Percentiles rank a stretch among this genome's conserved stretches.
phyloP scores from a whole-genome alignment of 805 yeast genomes.

The Metschnikowia noctiluminum region DNA sequence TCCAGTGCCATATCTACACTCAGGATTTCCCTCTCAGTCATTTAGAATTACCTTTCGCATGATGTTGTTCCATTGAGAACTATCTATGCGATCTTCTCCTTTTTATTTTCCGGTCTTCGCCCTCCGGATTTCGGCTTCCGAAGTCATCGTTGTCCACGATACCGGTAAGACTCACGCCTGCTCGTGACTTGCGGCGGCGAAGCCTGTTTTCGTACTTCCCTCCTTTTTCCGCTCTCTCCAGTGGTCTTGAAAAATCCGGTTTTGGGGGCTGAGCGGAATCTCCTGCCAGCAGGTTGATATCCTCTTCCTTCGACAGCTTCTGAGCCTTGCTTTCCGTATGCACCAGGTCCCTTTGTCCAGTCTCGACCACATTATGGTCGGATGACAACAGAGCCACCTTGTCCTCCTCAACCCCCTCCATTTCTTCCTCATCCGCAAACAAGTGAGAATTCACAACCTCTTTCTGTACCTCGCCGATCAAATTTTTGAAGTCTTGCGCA shows the following conservation, averaged over 20 bases:
- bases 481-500: constrained; percentile 26
- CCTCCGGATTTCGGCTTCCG: neutral
- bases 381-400: neutral
- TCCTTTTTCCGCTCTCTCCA: constrained; percentile 7
- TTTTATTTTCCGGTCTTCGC: constrained; percentile 8
- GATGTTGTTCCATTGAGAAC: too few species aligned
- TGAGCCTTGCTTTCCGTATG: neutral
- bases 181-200: constrained; percentile 18
- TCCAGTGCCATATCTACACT: too few species aligned
- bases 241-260: neutral
- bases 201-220: constrained; percentile 19
- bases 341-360: too few species aligned
- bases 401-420: constrained; percentile 10
- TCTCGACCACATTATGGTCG: neutral
- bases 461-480: constrained; percentile 32
- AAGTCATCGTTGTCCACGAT: neutral
- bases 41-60: too few species aligned
- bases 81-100: constrained; percentile 8
- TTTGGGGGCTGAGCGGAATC: neutral
- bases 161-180: constrained; percentile 3
- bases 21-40: neutral
- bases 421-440: constrained; percentile 40
- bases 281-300: neutral
- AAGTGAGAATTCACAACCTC: constrained; percentile 34
- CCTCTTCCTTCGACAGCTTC: neutral